Conservation (phyloP, 2,329 filamentous ascomycete species). For the Myriosclerotinia curreyana region DNA sequence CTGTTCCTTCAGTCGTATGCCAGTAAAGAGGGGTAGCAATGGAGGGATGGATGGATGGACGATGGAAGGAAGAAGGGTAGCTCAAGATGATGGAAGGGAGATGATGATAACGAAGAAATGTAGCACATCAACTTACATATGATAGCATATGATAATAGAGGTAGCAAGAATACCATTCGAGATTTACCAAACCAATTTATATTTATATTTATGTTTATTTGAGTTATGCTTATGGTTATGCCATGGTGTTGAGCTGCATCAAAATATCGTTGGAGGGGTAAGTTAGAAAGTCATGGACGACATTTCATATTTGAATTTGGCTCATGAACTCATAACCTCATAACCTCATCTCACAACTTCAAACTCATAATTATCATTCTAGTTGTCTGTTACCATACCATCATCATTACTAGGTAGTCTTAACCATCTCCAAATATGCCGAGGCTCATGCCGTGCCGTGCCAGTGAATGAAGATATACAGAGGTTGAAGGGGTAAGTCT, state of each 20-base stretch:
- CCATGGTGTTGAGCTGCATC: background rate
- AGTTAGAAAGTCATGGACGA: background rate
- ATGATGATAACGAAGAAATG: constrained; percentile 1
- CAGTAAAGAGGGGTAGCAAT: constrained; percentile 3
- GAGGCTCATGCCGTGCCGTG: background rate
- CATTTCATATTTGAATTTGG: background rate
- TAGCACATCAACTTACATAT: background rate
- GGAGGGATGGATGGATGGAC: background rate
- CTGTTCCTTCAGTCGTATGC: constrained; percentile 25
- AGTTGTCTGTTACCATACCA: background rate
- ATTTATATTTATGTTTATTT: too few relatives aligned
- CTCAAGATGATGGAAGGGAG: background rate
- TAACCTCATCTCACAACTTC: too few relatives aligned
- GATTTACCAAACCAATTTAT: background rate
- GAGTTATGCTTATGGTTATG: background rate
- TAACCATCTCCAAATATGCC: background rate
- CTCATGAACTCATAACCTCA: too few relatives aligned
- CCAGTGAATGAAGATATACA: background rate
- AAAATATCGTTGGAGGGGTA: background rate
- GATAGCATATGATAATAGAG: background rate
- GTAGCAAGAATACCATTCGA: background rate
- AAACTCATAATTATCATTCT: background rate
- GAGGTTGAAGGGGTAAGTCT: too few relatives aligned
- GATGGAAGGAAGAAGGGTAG: background rate
- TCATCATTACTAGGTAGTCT: background rate